Base-by-base conservation (phyloP, 805 yeast species). In the Millerago galiae region DNA sequence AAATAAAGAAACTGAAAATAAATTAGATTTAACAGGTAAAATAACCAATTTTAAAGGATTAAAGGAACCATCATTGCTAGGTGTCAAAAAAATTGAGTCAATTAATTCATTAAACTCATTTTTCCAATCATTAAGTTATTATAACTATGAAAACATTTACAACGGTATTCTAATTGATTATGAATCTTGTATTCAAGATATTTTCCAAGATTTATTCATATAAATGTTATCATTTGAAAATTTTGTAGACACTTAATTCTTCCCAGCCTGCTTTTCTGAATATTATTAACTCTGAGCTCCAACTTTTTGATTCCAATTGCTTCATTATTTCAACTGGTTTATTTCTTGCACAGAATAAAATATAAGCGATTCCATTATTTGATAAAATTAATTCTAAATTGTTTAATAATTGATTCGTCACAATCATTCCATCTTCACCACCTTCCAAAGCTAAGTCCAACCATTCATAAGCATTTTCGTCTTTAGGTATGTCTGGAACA, bases 241-340 rank as follows among this genome's bases (percentile, higher is more conserved):
- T 86, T 48, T 79, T 71, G 62, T 82, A 78, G 8, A 91, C 82
- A 42, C 86, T 76, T 30, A 93, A 67, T 10, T 83, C 91, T 62
- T 93, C 99, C 96, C 98, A 89, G 0, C 98, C 98, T 1, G 96
- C 96, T 54, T 85, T 86, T 42, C 97, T 70, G 35, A 71, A 70
- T 4, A 78, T 72, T 1, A 87, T 67, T n/a, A 63, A 51, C 2
- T 67, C 65, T 1, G 75, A 76, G 0, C 42, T 41, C 88, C 95
- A 91, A 0, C 71, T 71, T 10, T 58, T 54, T 2, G 49, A 42
- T 13, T 53, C 41, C 79, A 87, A 81, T 2, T 40, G 35, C 8
- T 58, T 51, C 0, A 71, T 72, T 1, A 90, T 85, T 7, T 58
- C 46, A 12, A 74, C 76, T 0, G 98, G 98, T 29, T 80, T 74